Evolutionary conservation across 2,329 filamentous ascomycete genomes (phyloP), one percentile per base, ranked within the genome.

Genomic region (Fonsecaea nubica): DNA sequence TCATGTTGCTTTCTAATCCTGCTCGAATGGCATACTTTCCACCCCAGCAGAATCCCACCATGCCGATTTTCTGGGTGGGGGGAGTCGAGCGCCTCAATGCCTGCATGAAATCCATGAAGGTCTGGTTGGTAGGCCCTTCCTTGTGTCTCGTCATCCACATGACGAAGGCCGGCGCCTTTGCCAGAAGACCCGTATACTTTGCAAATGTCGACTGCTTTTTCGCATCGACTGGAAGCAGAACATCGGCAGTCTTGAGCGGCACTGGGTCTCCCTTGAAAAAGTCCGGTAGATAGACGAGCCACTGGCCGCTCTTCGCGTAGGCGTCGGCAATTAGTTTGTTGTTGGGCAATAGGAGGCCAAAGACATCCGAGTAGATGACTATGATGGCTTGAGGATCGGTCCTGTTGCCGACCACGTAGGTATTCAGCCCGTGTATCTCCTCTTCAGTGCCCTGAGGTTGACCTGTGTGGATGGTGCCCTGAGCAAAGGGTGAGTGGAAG

Each of bases 251-350:
- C 71, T 85, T 84, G 67, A 83, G 87, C 32, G 61, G 48, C 30
- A 76, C 73, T 52, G 92, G 90, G 72, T 86, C 84, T 77, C 92
- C 93, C 68, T 90, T 85, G 82, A 97, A 87, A 61, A 88, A 86
- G 63, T 88, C 85, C 0, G 85, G 86, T n/a, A 85, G 69, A 66
- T 85, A 84, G 40, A 87, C 84, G 8, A 75, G 77, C 71, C 81
- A 86, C 13, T 77, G 76, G 4, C 81, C 81, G 71, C 82, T 82
- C 65, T 79, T 77, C n/a, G 85, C 84, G 70, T 85, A 86, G 50
- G 76, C 75, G 71, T 88, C 86, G 4, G 84, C 84, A 38, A 87
- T 74, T 5, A 86, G 74, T 42, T 83, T 79, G 59, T 80, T 81
- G 74, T 87, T 87, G 25, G 81, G 75, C 68, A 87, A 83, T 2